Base-by-base conservation (phyloP, 2,329 filamentous ascomycete species). In the Nakataea oryzae region DNA sequence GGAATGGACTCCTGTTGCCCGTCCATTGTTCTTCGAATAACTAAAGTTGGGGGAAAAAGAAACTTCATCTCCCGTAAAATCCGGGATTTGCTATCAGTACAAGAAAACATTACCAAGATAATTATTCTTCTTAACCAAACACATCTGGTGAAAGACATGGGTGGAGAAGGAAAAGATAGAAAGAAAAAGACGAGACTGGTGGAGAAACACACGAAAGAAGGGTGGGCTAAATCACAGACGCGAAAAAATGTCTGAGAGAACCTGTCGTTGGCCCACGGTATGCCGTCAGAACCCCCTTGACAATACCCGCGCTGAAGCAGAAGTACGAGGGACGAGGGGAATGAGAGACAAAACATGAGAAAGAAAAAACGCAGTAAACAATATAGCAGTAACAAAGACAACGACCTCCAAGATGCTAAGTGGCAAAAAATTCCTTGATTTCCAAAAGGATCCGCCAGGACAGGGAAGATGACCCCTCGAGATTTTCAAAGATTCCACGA, bases 141-240 rank as follows among this genome's bases (percentile, higher is more conserved):
- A 47, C 34, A 6, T 21, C 34, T 47, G 34, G 14, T 6, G 5
- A 8, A 47, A 47, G 14, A 47, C 34, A 47, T 47, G 21, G 21
- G 34, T 41, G 21, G 34, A 7, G 4, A 47, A 47, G 14, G 34
- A 58, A 54, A 68, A 67, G 30, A 61, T 21, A 64, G 65, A 41
- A 67, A 64, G 28, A 66, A 63, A 55, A 63, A 60, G 30, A 65
- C 63, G 54, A 64, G 58, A n/a, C n/a, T n/a, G n/a, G 30, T 47
- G 63, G n/a, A 59, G 60, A n/a, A 57, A 32, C 13, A 2, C 24
- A n/a, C 6, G 27, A 55, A 55, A 55, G 24, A 1, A 26, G 54
- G 4, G 1, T 6, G 13, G 2, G n/a, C 14, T 28, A 56, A 34
- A 50, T n/a, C n/a, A n/a, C n/a, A n/a, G n/a, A n/a, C n/a, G n/a